Conservation (phyloP, 352 stramenopile species). For the Globisporangium solare region DNA sequence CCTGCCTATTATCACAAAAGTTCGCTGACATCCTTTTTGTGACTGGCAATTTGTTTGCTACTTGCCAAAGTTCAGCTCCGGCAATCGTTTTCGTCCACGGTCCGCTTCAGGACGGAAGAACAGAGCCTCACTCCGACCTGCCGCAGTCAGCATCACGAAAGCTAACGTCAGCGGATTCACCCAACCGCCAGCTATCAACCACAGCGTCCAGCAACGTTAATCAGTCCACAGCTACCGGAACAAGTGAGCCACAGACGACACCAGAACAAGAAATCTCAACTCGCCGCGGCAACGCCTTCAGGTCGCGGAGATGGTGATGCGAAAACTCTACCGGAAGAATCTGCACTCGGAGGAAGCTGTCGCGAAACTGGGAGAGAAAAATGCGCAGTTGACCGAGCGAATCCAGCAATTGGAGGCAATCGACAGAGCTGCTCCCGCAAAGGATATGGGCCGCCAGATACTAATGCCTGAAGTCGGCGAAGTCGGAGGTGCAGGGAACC, state of each 20-base stretch:
- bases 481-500: not conserved
- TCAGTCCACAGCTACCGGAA: not conserved
- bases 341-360: conserved; percentile 32
- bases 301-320: conserved; percentile 55
- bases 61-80: conserved; percentile 18
- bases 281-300: conserved; percentile 42
- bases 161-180: not conserved
- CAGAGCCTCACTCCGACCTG: not conserved
- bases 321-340: conserved; percentile 56
- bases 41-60: not conserved
- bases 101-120: not conserved
- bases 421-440: not conserved
- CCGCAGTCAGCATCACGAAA: not conserved
- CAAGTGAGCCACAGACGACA: not conserved
- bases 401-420: conserved; percentile 14
- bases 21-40: not conserved
- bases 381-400: conserved; percentile 15
- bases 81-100: conserved; percentile 7
- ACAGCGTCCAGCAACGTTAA: not conserved
- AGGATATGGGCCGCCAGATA: not conserved
- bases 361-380: conserved; percentile 20
- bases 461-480: not conserved
- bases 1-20: not conserved
- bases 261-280: conserved; percentile 17
- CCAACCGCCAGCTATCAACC: not conserved